These are phyloP conservation scores for Huntiella omanensis DNA, from an alignment of 2,329 filamentous ascomycete species.

Conservation along the genomic window DNA sequence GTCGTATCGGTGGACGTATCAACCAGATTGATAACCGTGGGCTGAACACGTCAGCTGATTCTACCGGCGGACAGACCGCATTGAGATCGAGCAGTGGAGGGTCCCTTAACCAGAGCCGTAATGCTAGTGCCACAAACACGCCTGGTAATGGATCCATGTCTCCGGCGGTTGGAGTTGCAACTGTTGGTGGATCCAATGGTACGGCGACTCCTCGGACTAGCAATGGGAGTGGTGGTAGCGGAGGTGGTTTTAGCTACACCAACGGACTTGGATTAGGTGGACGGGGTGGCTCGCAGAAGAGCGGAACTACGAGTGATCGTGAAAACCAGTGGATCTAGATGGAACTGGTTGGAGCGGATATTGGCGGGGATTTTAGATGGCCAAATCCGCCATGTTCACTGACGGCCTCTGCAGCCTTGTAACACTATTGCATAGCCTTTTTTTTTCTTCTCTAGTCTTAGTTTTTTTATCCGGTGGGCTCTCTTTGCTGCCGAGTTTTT, in stretches of 20 bases:
- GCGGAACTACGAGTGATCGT: constrained; percentile 12
- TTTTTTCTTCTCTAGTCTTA: constrained; percentile 12
- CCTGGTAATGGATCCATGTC: constrained; percentile 7
- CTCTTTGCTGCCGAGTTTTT: background rate
- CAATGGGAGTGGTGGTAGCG: background rate
- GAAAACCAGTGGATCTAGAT: constrained; percentile 24
- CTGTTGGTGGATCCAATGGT: constrained; percentile 6
- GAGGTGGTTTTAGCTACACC: constrained; percentile 3
- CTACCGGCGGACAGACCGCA: constrained; percentile 34
- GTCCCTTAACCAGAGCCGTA: constrained; percentile 10
- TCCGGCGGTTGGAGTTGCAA: constrained; percentile 3
- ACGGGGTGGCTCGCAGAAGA: background rate
- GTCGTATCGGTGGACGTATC: constrained; percentile 83
- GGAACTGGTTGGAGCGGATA: constrained; percentile 9
- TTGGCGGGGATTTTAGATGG: background rate
- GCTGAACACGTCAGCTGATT: constrained; percentile 32
- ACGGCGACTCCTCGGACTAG: constrained; percentile 7
- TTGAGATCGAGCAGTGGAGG: constrained; percentile 17
- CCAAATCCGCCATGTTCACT: constrained; percentile 5
- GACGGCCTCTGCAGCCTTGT: constrained; percentile 10
- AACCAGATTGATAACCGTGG: constrained; percentile 35
- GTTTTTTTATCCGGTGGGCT: constrained; percentile 4
- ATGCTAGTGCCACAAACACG: constrained; percentile 1
- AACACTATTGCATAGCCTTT: constrained; percentile 12
- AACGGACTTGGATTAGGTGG: constrained; percentile 8